Base-by-base conservation (phyloP, 108 stramenopile genomes). In the Cyclotella sp. region DNA sequence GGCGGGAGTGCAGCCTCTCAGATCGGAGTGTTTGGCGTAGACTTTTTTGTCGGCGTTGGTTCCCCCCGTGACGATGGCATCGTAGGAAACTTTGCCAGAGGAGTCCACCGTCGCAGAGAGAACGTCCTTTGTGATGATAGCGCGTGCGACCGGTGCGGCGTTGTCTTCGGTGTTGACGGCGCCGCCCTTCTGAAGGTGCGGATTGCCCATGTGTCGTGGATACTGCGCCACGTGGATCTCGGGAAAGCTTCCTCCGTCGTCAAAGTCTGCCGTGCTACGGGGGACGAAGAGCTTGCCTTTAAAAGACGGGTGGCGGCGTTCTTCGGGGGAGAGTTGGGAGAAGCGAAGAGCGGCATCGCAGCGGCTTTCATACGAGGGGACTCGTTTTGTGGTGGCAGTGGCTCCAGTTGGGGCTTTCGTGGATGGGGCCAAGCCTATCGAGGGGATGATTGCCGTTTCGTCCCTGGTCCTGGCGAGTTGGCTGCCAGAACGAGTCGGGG, bases 171-270 rank as follows among this genome's bases (percentile, higher is more conserved):
- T 6, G 34, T 6, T 34, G 34, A 72, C n/a, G 52, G 41, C 45
- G 63, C 19, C 24, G 49, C 39, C 73, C 54, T 82, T 79, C 3
- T 72, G 62, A 46, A 86, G 64, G 54, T 91, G 89, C 10, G 95
- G 95, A 84, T 96, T 96, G 39, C 99, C 99, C 99, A 99, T 99
- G 72, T 96, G 91, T 34, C 97, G 89, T 6, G 99, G 99, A 77
- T 97, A 99, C 72, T 99, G 99, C 45, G 97, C 97, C 19, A 98
- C 96, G 70, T 98, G 98, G 59, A 99, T 97, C 86, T 99, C 99
- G 22, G 98, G 99, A 75, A 95, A 99, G 61, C 98, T 97, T 9
- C 98, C 99, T 0, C 99, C 99, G 70, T 99, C 99, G 42, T 95
- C 98, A 75, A 98, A 98, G 76, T 98, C 99, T 24, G 68, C 77